These are phyloP conservation scores for Tetragonia tetragonoides DNA, from an alignment of 148 eudicot species.

Conservation along the genomic window DNA sequence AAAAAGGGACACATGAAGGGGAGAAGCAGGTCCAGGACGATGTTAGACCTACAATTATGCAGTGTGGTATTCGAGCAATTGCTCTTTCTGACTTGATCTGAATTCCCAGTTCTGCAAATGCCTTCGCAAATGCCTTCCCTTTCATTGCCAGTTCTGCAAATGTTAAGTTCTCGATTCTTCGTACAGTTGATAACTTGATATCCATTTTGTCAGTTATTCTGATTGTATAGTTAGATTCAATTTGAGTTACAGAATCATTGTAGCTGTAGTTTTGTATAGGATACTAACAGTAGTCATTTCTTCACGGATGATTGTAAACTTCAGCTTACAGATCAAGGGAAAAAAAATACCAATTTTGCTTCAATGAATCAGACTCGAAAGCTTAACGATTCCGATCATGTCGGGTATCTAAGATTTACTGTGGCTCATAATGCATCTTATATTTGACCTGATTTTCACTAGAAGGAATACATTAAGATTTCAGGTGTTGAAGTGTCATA, in stretches of 20 bases:
- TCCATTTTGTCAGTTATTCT: slow-evolving; percentile 20
- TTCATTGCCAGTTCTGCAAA: background rate
- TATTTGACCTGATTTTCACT: too few relatives aligned
- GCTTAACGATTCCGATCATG: too few relatives aligned
- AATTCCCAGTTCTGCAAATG: background rate
- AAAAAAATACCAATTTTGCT: slow-evolving; percentile 6
- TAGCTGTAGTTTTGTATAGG: slow-evolving; percentile 30
- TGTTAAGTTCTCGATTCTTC: background rate
- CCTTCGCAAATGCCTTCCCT: too few relatives aligned
- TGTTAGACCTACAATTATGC: background rate
- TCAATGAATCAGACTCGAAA: background rate
- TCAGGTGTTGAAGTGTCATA: too few relatives aligned
- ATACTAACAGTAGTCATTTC: slow-evolving; percentile 13
- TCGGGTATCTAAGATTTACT: too few relatives aligned
- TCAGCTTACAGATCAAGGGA: background rate
- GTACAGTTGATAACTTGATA: background rate
- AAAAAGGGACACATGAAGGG: background rate
- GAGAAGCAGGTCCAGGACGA: background rate
- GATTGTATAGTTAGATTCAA: slow-evolving; percentile 27
- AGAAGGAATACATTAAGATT: too few relatives aligned
- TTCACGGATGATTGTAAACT: slow-evolving; percentile 16
- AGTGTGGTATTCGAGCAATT: background rate
- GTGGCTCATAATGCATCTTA: too few relatives aligned
- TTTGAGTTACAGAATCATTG: slow-evolving; percentile 10
- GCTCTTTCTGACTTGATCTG: background rate